Conservation (phyloP, 1,139 yeast genomes). For the Saccharomyces pastorianus region DNA sequence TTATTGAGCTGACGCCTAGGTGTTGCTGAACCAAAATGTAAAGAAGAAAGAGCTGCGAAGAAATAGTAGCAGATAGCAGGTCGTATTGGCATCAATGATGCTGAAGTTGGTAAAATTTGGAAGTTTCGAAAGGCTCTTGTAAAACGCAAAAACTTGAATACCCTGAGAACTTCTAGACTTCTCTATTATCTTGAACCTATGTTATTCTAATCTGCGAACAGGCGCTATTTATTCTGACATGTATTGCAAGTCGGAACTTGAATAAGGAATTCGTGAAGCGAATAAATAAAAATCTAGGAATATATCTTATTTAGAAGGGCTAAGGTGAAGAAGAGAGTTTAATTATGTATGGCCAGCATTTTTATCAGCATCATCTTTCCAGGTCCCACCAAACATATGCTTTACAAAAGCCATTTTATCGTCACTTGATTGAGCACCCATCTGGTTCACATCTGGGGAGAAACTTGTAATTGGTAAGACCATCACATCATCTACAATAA, state of each 20-base stretch:
- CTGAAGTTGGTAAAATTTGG: too few species aligned
- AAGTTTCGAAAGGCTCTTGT: too few species aligned
- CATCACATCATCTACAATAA: slow-evolving; percentile 57
- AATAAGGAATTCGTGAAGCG: neutral
- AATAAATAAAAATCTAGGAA: neutral
- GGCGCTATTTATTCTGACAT: too few species aligned
- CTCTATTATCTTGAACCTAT: too few species aligned
- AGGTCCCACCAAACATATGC: slow-evolving; percentile 65
- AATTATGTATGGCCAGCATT: slow-evolving; percentile 7
- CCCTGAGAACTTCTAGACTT: too few species aligned
- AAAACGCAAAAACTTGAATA: too few species aligned
- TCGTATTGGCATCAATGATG: too few species aligned
- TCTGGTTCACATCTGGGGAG: slow-evolving; percentile 73
- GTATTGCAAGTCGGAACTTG: neutral
- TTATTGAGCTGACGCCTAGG: too few species aligned
- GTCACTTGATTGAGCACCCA: slow-evolving; percentile 49
- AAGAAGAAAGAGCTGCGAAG: too few species aligned
- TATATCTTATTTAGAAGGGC: neutral
- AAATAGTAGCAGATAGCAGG: too few species aligned
- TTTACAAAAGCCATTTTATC: slow-evolving; percentile 58
- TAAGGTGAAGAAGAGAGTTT: neutral
- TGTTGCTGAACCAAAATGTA: too few species aligned
- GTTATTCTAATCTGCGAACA: too few species aligned
- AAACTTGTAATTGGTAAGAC: slow-evolving; percentile 67
- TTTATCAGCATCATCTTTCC: slow-evolving; percentile 42